Evolutionary conservation across 768 basidiomycete species (phyloP).

Genomic region (Dentipellis sp.): DNA sequence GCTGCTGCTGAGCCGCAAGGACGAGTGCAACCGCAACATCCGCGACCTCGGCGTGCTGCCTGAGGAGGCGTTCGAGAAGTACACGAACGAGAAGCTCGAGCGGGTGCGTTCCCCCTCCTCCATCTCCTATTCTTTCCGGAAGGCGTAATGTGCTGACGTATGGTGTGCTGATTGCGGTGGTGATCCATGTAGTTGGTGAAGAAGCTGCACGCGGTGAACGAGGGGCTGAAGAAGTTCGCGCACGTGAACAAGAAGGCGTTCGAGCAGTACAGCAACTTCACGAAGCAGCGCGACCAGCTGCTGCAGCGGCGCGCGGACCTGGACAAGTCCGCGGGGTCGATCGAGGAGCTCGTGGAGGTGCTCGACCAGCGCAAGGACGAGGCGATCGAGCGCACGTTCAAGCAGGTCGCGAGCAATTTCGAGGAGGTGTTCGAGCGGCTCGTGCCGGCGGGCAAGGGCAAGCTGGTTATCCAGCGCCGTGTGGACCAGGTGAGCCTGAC

Average conservation of each 20-base stretch:
- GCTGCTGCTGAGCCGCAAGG: slow-evolving; percentile 75
- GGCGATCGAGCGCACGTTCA: slow-evolving; percentile 97
- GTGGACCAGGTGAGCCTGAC: slow-evolving; percentile 62
- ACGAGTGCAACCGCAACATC: slow-evolving; percentile 92
- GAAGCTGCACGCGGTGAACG: slow-evolving; percentile 87
- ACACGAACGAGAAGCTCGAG: slow-evolving; percentile 81
- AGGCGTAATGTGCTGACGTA: no score
- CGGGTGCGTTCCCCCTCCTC: slow-evolving; percentile 40
- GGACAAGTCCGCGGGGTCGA: slow-evolving; percentile 81
- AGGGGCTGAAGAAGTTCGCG: slow-evolving; percentile 90
- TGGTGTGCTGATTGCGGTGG: no score
- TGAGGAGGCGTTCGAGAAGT: slow-evolving; percentile 96
- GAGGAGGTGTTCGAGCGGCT: slow-evolving; percentile 95
- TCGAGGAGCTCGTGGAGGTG: slow-evolving; percentile 86
- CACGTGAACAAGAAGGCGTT: slow-evolving; percentile 99
- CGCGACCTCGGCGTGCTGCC: slow-evolving; percentile 94
- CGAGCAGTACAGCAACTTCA: slow-evolving; percentile 97
- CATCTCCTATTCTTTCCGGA: neutral
- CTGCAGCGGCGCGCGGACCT: slow-evolving; percentile 82
- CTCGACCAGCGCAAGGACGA: slow-evolving; percentile 97
- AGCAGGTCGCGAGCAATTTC: slow-evolving; percentile 95
- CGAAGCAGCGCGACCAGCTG: slow-evolving; percentile 92
- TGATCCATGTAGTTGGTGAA: slow-evolving; percentile 63
- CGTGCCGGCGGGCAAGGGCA: slow-evolving; percentile 87
- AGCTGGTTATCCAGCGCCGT: slow-evolving; percentile 85